A percentile compares a stretch with the other conserved stretches of the same genome.
Conservation (phyloP, 495 filamentous ascomycete species). For the Annulohypoxylon bovei region DNA sequence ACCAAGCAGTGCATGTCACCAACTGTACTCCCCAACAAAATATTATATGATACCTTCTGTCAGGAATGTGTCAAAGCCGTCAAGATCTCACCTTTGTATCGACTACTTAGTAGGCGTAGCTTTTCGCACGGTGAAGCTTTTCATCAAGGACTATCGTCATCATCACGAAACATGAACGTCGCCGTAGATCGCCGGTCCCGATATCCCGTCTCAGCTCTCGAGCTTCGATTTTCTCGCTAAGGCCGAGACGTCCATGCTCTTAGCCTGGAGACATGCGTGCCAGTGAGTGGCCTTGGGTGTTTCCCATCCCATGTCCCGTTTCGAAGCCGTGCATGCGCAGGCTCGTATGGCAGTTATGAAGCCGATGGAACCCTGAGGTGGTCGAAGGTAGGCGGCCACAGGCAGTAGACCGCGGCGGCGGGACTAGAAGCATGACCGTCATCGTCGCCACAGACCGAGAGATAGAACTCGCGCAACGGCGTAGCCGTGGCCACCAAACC, state of each 20-base stretch:
- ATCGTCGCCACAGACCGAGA: not conserved
- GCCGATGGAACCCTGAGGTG: conserved; percentile 24
- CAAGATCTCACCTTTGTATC: conserved; percentile 20
- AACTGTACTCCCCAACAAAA: not conserved
- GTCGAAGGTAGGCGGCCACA: conserved; percentile 4
- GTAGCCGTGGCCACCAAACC: not conserved
- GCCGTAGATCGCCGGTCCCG: conserved; percentile 12
- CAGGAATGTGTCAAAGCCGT: not conserved
- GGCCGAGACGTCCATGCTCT: not conserved
- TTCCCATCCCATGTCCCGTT: not conserved
- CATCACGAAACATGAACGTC: not conserved
- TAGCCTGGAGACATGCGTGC: conserved; percentile 3
- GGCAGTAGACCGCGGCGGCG: not conserved
- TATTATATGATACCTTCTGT: not conserved
- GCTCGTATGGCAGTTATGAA: conserved; percentile 15
- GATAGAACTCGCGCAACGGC: not conserved
- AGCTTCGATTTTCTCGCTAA: not conserved
- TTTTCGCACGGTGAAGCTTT: conserved; percentile 29
- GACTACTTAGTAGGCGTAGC: conserved; percentile 21
- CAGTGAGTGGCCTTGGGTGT: not conserved
- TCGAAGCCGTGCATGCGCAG: not conserved
- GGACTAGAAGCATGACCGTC: not conserved
- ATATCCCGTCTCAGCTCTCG: conserved; percentile 7
- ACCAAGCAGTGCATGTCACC: not conserved
- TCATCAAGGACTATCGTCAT: not conserved